Percentiles rank a stretch among this genome's conserved stretches.
These are phyloP conservation scores for Diutina rugosa DNA, from an alignment of 1,139 yeast species.

Conservation along the genomic window DNA sequence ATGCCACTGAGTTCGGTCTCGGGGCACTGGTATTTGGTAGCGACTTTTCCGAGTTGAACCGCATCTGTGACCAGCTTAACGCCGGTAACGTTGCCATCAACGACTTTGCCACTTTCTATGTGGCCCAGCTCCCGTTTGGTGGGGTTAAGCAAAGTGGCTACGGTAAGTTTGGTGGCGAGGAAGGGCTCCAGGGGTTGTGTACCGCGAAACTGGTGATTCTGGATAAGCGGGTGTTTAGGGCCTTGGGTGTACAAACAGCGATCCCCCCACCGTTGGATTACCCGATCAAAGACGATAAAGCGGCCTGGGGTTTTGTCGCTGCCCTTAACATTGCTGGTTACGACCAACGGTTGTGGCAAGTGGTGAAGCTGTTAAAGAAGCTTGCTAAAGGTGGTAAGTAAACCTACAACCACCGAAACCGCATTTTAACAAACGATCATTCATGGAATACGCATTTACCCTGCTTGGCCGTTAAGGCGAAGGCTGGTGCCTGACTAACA, in stretches of 20 bases:
- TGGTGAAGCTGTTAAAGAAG: constrained; percentile 25
- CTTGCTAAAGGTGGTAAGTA: constrained; percentile 19
- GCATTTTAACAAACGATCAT: too few species aligned
- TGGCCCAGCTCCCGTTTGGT: constrained; percentile 94
- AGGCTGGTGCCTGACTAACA: too few species aligned
- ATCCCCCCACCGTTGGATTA: constrained; percentile 86
- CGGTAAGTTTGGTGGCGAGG: constrained; percentile 95
- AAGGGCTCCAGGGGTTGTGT: constrained; percentile 84
- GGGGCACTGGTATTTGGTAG: constrained; percentile 85
- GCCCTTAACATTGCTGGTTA: constrained; percentile 83
- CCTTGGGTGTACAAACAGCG: constrained; percentile 50
- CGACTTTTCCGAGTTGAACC: constrained; percentile 39
- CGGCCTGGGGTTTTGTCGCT: constrained; percentile 80
- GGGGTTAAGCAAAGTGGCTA: constrained; percentile 89
- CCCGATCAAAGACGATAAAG: constrained; percentile 69
- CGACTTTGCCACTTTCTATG: constrained; percentile 92
- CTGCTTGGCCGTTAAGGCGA: too few species aligned
- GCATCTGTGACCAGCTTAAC: constrained; percentile 48
- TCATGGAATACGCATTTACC: too few species aligned
- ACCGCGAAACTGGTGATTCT: constrained; percentile 74
- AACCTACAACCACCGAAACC: too few species aligned
- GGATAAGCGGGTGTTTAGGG: constrained; percentile 59
- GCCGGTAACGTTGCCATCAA: constrained; percentile 93
- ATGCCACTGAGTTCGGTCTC: constrained; percentile 78
- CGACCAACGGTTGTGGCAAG: constrained; percentile 61